phyloP scores from a whole-genome alignment of 1,284 basidiomycete genomes.

The Cutaneotrichosporon cavernicola region DNA sequence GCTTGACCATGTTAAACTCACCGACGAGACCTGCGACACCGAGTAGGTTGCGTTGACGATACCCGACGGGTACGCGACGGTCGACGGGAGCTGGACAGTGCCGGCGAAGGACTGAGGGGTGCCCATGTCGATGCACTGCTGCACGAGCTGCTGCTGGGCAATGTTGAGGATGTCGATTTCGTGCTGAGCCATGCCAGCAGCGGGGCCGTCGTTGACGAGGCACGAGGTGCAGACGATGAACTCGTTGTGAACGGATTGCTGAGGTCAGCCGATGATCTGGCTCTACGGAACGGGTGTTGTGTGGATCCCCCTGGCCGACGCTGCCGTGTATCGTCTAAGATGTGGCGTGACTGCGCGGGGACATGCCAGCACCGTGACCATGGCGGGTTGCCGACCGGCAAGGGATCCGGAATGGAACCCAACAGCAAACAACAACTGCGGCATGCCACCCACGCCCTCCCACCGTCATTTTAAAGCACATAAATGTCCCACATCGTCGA shows the following conservation, averaged over 20 bases:
- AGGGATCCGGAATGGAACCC: neutral
- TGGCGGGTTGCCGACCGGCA: too few species aligned
- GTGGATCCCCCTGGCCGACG: neutral
- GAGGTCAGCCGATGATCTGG: neutral
- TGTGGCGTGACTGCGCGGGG: too few species aligned
- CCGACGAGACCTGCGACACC: neutral
- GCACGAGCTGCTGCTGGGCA: slow-evolving; percentile 22
- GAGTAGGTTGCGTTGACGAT: slow-evolving; percentile 14
- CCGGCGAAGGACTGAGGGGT: slow-evolving; percentile 14
- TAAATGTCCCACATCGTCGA: neutral
- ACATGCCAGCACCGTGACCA: too few species aligned
- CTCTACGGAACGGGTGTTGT: neutral
- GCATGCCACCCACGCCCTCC: neutral
- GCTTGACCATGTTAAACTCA: neutral
- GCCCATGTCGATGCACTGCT: slow-evolving; percentile 14
- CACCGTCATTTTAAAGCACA: neutral
- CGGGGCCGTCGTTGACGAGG: slow-evolving; percentile 9
- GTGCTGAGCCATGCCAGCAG: slow-evolving; percentile 5
- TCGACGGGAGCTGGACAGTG: slow-evolving; percentile 11
- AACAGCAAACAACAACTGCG: neutral
- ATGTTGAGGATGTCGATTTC: slow-evolving; percentile 22
- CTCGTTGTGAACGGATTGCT: slow-evolving; percentile 14
- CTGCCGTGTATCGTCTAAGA: neutral
- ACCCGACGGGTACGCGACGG: slow-evolving; percentile 15
- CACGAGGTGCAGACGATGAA: slow-evolving; percentile 19